Evolutionary conservation across 768 basidiomycete genomes (phyloP), one percentile per base, ranked within the genome.

Genomic region (Suillus spraguei): DNA sequence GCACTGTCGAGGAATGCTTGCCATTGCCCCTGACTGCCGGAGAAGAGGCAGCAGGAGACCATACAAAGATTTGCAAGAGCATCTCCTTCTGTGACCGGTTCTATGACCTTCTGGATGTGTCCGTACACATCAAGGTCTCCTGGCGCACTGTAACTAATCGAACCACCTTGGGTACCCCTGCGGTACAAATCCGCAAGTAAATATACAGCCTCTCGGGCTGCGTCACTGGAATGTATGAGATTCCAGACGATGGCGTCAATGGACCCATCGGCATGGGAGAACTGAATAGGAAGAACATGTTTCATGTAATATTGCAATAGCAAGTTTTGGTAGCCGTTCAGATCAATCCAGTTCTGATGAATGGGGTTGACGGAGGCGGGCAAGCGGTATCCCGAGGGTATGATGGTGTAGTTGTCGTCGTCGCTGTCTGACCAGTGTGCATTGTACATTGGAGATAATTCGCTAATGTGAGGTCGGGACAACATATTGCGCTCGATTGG

Each of bases 1-100:
- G 90, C 88, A 53, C 90, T 78, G 32, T 79, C 69, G 60, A 94
- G 84, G 79, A 89, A 94, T 17, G 79, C 67, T 32, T 81, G 73
- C 92, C 92, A 94, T 47, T 79, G 74, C 4, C 92, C 91, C 11
- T 79, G 76, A 6, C 92, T 91, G 4, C 92, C 92, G 14, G 85
- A 84, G 77, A 94, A 94, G 60, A 94, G 85, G 77, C 87, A 87
- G 49, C 86, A 83, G 20, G 91, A 92, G 35, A 94, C 84, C 68
- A 91, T 79, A 64, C 90, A 89, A 22, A 94, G 77, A 4, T 89
- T 89, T 0, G 91, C 89, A 77, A 93, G 88, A 24, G 92, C 92
- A 67, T 92, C 90, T 41, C 89, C 90, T 59, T 87, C 83, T 17
- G 78, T 82, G 69, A 73, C 61, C 46, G 65, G 60, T 20, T 58